Percentiles rank a stretch among this genome's conserved stretches.
Conservation (phyloP, 2,329 filamentous ascomycete species). For the Trichoderma sp. region DNA sequence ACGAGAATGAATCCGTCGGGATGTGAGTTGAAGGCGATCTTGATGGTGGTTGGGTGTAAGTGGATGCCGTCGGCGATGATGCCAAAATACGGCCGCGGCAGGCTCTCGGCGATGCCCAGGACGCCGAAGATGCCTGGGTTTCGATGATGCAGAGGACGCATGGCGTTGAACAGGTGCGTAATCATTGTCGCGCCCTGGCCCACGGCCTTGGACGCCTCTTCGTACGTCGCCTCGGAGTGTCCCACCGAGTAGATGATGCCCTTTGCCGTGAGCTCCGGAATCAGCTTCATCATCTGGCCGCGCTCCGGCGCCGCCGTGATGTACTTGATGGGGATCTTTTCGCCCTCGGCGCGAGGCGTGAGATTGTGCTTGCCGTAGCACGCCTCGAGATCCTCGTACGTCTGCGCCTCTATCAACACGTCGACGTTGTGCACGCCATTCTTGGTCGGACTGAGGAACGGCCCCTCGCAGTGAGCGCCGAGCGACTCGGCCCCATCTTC, state of each 20-base stretch:
- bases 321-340: conserved; percentile 62
- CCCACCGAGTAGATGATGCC: conserved; percentile 79
- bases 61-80: conserved; percentile 91
- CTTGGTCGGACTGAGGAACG: conserved; percentile 78
- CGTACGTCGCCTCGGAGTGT: conserved; percentile 84
- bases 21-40: conserved; percentile 84
- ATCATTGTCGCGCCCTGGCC: conserved; percentile 81
- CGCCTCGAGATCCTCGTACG: conserved; percentile 62
- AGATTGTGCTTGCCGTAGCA: conserved; percentile 76
- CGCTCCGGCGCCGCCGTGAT: conserved; percentile 84
- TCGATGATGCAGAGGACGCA: conserved; percentile 85
- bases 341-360: conserved; percentile 34
- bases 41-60: conserved; percentile 81
- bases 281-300: conserved; percentile 66
- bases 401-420: conserved; percentile 64
- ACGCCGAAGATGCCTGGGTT: conserved; percentile 90
- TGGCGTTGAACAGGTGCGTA: conserved; percentile 91
- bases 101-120: conserved; percentile 63
- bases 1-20: conserved; percentile 83
- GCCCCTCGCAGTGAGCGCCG: conserved; percentile 87
- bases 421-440: conserved; percentile 81
- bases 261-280: conserved; percentile 61
- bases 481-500: conserved; percentile 78
- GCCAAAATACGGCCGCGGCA: conserved; percentile 73
- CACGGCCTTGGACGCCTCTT: conserved; percentile 71